Conservation (phyloP, 495 filamentous ascomycete genomes). For the Aspergillus homomorphus region DNA sequence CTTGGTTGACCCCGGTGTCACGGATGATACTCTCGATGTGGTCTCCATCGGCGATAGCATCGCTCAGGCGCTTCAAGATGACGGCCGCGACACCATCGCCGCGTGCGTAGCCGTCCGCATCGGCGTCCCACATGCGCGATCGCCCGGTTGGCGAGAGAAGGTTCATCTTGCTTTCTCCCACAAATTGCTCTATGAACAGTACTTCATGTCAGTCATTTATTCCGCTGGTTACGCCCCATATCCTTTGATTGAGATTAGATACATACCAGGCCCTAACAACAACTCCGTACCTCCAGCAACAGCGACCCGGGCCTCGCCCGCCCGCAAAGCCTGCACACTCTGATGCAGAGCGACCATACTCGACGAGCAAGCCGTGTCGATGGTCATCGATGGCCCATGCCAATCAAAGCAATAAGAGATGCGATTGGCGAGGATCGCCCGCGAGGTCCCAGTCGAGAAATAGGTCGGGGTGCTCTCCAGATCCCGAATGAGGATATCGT, state of each 20-base stretch:
- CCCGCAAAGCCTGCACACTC: slow-evolving; percentile 41
- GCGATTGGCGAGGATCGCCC: slow-evolving; percentile 49
- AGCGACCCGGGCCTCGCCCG: slow-evolving; percentile 36
- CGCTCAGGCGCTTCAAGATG: slow-evolving; percentile 36
- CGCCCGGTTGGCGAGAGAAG: slow-evolving; percentile 8
- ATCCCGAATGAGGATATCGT: slow-evolving; percentile 41
- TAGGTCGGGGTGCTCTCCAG: slow-evolving; percentile 43
- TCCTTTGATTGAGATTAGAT: slow-evolving; percentile 10
- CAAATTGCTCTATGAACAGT: too few relatives aligned
- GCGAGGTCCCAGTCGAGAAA: slow-evolving; percentile 50
- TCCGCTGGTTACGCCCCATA: too few relatives aligned
- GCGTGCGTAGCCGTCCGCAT: slow-evolving; percentile 45
- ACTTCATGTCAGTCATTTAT: too few relatives aligned
- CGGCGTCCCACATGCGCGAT: slow-evolving; percentile 40
- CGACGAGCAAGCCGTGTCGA: slow-evolving; percentile 60
- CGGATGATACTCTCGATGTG: slow-evolving; percentile 39
- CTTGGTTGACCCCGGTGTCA: slow-evolving; percentile 34
- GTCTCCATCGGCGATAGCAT: slow-evolving; percentile 36
- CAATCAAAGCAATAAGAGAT: slow-evolving; percentile 58
- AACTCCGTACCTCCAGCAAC: slow-evolving; percentile 41
- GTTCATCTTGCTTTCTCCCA: too few relatives aligned
- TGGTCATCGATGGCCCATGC: slow-evolving; percentile 52
- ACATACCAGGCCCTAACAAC: slow-evolving; percentile 29
- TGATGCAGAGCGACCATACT: slow-evolving; percentile 44
- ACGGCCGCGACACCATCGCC: slow-evolving; percentile 44